A percentile compares a stretch with the other conserved stretches of the same genome.
Evolutionary conservation across 768 basidiomycete species (phyloP).

Genomic region (Calocera viscosa): DNA sequence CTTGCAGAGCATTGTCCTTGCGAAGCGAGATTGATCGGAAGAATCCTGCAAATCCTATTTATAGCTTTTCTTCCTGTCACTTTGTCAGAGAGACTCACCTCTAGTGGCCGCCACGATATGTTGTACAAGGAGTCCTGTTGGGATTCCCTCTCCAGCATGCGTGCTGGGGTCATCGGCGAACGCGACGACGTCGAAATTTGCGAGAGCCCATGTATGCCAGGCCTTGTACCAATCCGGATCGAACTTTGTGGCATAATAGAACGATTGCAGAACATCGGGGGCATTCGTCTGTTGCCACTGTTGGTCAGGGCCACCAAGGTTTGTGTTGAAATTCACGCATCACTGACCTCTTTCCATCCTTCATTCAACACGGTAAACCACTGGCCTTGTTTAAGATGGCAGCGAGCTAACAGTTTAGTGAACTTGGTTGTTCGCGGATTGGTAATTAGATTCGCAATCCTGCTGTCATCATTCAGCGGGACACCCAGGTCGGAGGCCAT

Average conservation of each 20-base stretch:
- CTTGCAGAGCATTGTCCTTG: slow-evolving; percentile 84
- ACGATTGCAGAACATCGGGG: slow-evolving; percentile 71
- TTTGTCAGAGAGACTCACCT: slow-evolving; percentile 39
- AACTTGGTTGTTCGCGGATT: slow-evolving; percentile 43
- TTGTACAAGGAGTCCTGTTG: slow-evolving; percentile 50
- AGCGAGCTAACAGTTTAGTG: slow-evolving; percentile 82
- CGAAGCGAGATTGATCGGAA: slow-evolving; percentile 88
- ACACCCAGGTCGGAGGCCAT: slow-evolving; percentile 62
- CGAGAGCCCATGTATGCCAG: slow-evolving; percentile 97
- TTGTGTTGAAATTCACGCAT: neutral
- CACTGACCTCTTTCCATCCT: slow-evolving; percentile 63
- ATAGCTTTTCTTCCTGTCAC: neutral
- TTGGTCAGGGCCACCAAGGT: neutral
- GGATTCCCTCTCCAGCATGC: slow-evolving; percentile 43
- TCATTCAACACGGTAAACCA: slow-evolving; percentile 79
- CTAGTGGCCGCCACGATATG: slow-evolving; percentile 90
- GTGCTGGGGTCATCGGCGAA: slow-evolving; percentile 59
- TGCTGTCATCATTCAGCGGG: slow-evolving; percentile 37
- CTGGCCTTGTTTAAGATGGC: slow-evolving; percentile 90
- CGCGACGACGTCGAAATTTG: slow-evolving; percentile 86
- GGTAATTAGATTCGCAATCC: slow-evolving; percentile 24
- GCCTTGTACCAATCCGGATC: slow-evolving; percentile 98
- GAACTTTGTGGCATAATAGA: slow-evolving; percentile 75
- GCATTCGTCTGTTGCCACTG: slow-evolving; percentile 49
- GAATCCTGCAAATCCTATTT: slow-evolving; percentile 45